Base-by-base conservation (phyloP, 2,329 filamentous ascomycete species). In the Allantophomopsis cytisporea region DNA sequence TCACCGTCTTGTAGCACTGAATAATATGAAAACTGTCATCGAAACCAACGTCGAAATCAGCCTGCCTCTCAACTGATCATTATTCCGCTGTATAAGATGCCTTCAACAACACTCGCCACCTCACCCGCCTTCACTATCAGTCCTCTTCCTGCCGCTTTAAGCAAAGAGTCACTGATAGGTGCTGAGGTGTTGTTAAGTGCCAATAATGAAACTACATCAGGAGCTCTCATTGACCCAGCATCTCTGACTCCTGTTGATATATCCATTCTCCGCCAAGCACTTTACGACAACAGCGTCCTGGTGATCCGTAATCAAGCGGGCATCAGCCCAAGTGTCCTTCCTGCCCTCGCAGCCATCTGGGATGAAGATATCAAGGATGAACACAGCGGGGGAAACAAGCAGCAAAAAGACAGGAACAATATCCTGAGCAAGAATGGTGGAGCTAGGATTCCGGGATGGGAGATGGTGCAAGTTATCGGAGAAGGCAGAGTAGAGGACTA, bases 291-390 rank as follows among this genome's bases (percentile, higher is more conserved):
- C 34, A 38, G 35, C 5, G 39, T 46, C 15, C 18, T 46, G 5
- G 44, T 46, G 15, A 35, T 46, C 34, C 23, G 35, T n/a, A 37
- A 37, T 6, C 42, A 46, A 23, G 14, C 39, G 16, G 44, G 42
- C 8, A 46, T 44, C n/a, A 32, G 44, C 23, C 42, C 42, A 1
- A 16, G 23, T 7, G 23, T 35, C 3, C 36, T 46, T 1, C 33
- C 35, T n/a, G 17, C 37, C 18, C 34, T 45, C 15, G 43, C 41
- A 3, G 31, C 39, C 1, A 41, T 45, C 15, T 45, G 36, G 38
- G 43, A 45, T 12, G 21, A 38, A 2, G 21, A 41, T 8, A 40
- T 41, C 31, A 32, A 36, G 3, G 33, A 40, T 14, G 32, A 36
- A 13, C 39, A 45, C 20, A 43, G 39, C 6, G 39, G 28, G 1